Percentiles rank a stretch among this genome's conserved stretches.
Evolutionary conservation across 805 yeast genomes (phyloP).

Genomic region (Barnettozyma sp.): DNA sequence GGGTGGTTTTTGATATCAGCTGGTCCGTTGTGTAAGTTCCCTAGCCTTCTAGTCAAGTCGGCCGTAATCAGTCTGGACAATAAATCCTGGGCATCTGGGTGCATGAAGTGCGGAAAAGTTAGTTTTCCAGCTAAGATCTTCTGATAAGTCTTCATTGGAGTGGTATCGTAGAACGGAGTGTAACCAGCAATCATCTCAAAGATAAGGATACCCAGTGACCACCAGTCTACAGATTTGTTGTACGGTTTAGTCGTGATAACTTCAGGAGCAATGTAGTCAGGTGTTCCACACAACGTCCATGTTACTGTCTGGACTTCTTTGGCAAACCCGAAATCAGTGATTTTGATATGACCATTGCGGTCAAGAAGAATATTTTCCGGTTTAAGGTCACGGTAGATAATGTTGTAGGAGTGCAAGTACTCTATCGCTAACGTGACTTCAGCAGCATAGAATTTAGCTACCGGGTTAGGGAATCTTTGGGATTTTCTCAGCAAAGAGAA

Average conservation of each 20-base stretch:
- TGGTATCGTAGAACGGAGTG: slow-evolving; percentile 89
- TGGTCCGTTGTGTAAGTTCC: slow-evolving; percentile 80
- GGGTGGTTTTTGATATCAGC: slow-evolving; percentile 81
- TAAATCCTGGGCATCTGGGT: slow-evolving; percentile 72
- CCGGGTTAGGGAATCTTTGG: slow-evolving; percentile 90
- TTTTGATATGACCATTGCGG: slow-evolving; percentile 82
- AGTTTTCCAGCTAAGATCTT: slow-evolving; percentile 79
- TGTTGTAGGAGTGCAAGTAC: slow-evolving; percentile 77
- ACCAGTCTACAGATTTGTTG: slow-evolving; percentile 95
- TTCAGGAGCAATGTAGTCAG: slow-evolving; percentile 95
- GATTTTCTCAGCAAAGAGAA: slow-evolving; percentile 81
- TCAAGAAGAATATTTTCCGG: slow-evolving; percentile 90
- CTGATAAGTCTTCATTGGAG: slow-evolving; percentile 92
- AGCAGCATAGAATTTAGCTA: slow-evolving; percentile 93
- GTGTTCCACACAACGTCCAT: slow-evolving; percentile 92
- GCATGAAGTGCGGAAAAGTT: slow-evolving; percentile 68
- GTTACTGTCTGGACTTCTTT: slow-evolving; percentile 89
- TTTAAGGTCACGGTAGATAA: slow-evolving; percentile 85
- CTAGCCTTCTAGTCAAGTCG: slow-evolving; percentile 77
- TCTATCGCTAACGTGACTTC: slow-evolving; percentile 83
- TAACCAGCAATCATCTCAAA: slow-evolving; percentile 94
- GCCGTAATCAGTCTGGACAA: slow-evolving; percentile 68
- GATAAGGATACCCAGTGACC: slow-evolving; percentile 90
- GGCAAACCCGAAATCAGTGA: slow-evolving; percentile 94
- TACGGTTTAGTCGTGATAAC: slow-evolving; percentile 91